phyloP scores from a whole-genome alignment of 2,329 filamentous ascomycete genomes.

The Beauveria pseudobassiana region DNA sequence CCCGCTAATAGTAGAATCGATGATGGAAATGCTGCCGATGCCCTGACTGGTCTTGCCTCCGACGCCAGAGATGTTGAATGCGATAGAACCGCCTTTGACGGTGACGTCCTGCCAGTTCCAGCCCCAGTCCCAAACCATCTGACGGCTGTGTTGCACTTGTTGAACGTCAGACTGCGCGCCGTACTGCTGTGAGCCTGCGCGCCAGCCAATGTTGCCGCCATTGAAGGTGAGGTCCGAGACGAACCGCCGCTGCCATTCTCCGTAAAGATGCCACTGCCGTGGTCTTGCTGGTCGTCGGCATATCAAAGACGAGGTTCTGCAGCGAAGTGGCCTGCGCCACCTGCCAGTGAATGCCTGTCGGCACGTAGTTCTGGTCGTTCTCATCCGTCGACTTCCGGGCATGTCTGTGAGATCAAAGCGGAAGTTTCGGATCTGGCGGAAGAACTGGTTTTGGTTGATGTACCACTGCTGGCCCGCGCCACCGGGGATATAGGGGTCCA shows the following conservation, averaged over 20 bases:
- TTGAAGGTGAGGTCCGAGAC: slow-evolving; percentile 41
- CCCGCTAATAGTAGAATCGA: slow-evolving; percentile 11
- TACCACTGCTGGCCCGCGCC: slow-evolving; percentile 32
- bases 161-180: slow-evolving; percentile 55
- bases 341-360: slow-evolving; percentile 54
- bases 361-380: slow-evolving; percentile 11
- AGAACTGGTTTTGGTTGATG: slow-evolving; percentile 54
- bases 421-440: slow-evolving; percentile 54
- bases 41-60: slow-evolving; percentile 38
- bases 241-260: slow-evolving; percentile 55
- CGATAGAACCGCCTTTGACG: slow-evolving; percentile 53
- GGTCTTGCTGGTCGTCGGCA: slow-evolving; percentile 19
- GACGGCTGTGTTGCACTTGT: slow-evolving; percentile 55
- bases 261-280: slow-evolving; percentile 26
- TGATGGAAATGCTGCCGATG: slow-evolving; percentile 40
- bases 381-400: slow-evolving; percentile 33
- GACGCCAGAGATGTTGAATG: slow-evolving; percentile 48
- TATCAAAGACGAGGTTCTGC: slow-evolving; percentile 54
- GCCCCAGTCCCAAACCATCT: slow-evolving; percentile 62
- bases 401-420: slow-evolving; percentile 47
- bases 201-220: slow-evolving; percentile 49
- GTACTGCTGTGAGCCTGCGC: slow-evolving; percentile 61
- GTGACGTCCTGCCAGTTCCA: slow-evolving; percentile 53
- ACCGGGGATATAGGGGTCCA: slow-evolving; percentile 53
- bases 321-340: slow-evolving; percentile 49